phyloP scores from a whole-genome alignment of 1,284 basidiomycete genomes.

The Ustilago curta region DNA sequence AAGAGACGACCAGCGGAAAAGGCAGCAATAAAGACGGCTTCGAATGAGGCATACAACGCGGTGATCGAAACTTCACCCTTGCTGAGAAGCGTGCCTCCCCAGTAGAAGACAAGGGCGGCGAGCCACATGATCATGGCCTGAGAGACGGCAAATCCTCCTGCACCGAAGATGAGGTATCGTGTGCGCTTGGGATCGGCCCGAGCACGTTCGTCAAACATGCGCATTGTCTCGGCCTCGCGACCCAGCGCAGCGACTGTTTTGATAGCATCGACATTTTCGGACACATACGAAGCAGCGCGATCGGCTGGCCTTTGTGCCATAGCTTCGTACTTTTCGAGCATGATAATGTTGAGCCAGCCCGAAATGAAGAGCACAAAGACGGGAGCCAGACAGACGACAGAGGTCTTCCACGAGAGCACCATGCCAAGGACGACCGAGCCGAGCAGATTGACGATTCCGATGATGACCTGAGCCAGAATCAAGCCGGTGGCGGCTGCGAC shows the following conservation, averaged over 20 bases:
- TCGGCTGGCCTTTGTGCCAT: conserved; percentile 63
- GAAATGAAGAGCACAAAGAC: conserved; percentile 63
- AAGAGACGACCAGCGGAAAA: conserved; percentile 65
- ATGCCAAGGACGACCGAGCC: conserved; percentile 70
- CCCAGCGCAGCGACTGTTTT: conserved; percentile 70
- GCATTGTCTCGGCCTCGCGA: conserved; percentile 67
- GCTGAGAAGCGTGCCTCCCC: conserved; percentile 66
- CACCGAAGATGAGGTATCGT: conserved; percentile 63
- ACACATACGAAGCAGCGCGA: conserved; percentile 66
- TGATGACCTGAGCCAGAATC: conserved; percentile 70
- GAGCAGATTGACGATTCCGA: conserved; percentile 64
- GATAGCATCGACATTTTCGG: conserved; percentile 71
- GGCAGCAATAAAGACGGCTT: conserved; percentile 70
- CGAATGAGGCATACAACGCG: conserved; percentile 66
- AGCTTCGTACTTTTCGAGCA: conserved; percentile 66
- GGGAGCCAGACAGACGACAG: conserved; percentile 68
- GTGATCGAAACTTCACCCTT: conserved; percentile 52
- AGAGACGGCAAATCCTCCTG: conserved; percentile 67
- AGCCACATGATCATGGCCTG: conserved; percentile 69
- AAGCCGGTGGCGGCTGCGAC: conserved; percentile 70
- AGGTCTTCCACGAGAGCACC: conserved; percentile 69
- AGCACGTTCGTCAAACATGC: conserved; percentile 59
- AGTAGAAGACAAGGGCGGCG: conserved; percentile 69
- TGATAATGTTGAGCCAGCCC: conserved; percentile 67
- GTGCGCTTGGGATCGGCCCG: conserved; percentile 46